Evolutionary conservation across 2,329 filamentous ascomycete genomes (phyloP).

Genomic region (Trichoderma sp.): DNA sequence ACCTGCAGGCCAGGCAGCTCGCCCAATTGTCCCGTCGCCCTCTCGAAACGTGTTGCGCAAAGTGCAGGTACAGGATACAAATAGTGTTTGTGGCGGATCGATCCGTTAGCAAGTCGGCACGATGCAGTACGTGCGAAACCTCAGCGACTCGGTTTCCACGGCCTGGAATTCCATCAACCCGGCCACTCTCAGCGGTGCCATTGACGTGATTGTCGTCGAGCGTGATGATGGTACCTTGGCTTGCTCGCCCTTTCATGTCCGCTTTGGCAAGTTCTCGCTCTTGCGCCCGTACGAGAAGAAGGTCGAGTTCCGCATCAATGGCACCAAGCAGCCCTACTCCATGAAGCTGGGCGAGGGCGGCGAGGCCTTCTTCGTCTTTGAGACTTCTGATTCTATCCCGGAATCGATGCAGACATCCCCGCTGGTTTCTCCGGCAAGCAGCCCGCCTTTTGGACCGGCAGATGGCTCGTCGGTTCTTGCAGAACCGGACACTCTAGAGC

Average conservation of each 20-base stretch:
- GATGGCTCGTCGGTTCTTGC: constrained; percentile 43
- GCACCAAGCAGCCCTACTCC: constrained; percentile 84
- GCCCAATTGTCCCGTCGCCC: background rate
- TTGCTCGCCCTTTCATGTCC: constrained; percentile 97
- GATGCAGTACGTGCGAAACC: constrained; percentile 98
- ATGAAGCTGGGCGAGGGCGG: constrained; percentile 99
- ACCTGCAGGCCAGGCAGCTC: background rate
- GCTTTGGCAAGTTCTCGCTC: constrained; percentile 97
- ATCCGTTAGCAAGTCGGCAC: constrained; percentile 31
- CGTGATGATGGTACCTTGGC: constrained; percentile 86
- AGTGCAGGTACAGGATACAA: background rate
- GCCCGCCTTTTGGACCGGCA: constrained; percentile 64
- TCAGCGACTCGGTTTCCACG: constrained; percentile 94
- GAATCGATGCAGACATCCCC: constrained; percentile 92
- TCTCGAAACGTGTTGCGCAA: background rate
- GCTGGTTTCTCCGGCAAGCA: constrained; percentile 83
- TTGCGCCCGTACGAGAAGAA: constrained; percentile 97
- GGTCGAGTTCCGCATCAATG: constrained; percentile 97
- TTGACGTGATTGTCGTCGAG: constrained; percentile 98
- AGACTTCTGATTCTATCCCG: constrained; percentile 90
- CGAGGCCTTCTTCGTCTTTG: constrained; percentile 98
- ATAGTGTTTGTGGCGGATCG: background rate
- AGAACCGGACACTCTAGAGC: constrained; percentile 71
- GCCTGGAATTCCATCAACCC: constrained; percentile 99
- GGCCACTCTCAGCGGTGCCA: constrained; percentile 92